Conservation (phyloP, 2,329 filamentous ascomycete species). For the Phyllosticta citriasiana region DNA sequence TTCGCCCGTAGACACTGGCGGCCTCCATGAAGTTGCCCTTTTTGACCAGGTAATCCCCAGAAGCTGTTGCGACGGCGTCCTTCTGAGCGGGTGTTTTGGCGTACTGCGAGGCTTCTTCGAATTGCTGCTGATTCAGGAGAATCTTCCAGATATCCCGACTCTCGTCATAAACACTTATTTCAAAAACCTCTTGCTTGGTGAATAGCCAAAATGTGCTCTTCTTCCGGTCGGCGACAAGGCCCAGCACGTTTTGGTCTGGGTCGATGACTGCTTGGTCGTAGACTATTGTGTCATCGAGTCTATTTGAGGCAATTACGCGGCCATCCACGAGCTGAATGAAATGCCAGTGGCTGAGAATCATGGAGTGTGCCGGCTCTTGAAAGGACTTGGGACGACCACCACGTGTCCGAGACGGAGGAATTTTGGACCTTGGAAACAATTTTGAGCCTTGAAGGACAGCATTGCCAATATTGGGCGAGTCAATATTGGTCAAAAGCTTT, state of each 20-base stretch:
- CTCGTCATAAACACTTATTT: slow-evolving; percentile 84
- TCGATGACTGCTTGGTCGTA: slow-evolving; percentile 84
- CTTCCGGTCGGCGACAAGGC: slow-evolving; percentile 77
- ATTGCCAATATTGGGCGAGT: slow-evolving; percentile 55
- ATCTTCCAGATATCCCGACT: slow-evolving; percentile 92
- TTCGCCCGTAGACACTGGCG: slow-evolving; percentile 82
- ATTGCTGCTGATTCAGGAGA: slow-evolving; percentile 76
- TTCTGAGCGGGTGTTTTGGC: slow-evolving; percentile 72
- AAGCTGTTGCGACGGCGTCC: slow-evolving; percentile 84
- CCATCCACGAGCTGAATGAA: slow-evolving; percentile 74
- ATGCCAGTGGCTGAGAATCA: slow-evolving; percentile 89
- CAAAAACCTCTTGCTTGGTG: slow-evolving; percentile 81
- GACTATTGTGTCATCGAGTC: slow-evolving; percentile 73
- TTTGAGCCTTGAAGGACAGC: slow-evolving; percentile 72
- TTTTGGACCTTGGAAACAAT: slow-evolving; percentile 62
- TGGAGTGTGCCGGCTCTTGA: slow-evolving; percentile 65
- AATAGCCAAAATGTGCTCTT: slow-evolving; percentile 98
- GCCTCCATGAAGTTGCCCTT: slow-evolving; percentile 79
- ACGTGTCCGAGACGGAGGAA: slow-evolving; percentile 57
- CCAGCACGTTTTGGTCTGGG: slow-evolving; percentile 67
- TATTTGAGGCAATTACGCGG: slow-evolving; percentile 74
- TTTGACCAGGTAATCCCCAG: slow-evolving; percentile 74
- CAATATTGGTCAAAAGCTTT: slow-evolving; percentile 55
- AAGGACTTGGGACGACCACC: slow-evolving; percentile 55
- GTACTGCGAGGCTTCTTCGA: slow-evolving; percentile 78